Base-by-base conservation (phyloP, 257 asterid species). In the Leonotis leonurus region DNA sequence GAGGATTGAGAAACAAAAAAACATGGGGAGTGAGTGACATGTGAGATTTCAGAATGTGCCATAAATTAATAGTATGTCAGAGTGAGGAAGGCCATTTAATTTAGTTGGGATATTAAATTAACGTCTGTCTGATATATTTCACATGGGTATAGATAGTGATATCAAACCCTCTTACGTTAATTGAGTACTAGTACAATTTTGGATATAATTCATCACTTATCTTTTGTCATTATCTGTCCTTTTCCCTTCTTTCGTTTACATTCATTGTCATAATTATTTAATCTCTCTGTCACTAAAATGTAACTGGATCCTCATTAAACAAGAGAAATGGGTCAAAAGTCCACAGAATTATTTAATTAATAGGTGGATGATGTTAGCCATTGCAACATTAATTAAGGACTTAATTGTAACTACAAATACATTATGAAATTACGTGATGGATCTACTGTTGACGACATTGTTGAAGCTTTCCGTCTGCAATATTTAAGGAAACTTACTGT, bases 61-160 rank as follows among this genome's bases (percentile, higher is more conserved):
- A 21, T 39, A 39, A 41, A 39, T 61, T 33, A 54, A n/a, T n/a
- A n/a, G 3, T 24, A 37, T 46, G 52, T 57, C 64, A 37, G 64
- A 8, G 16, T 62, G 27, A 43, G 8, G 26, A 67, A 67, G 77
- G 68, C 73, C 62, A 44, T 43, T 51, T 48, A n/a, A n/a, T n/a
- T n/a, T 22, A 29, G n/a, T 26, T 11, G 69, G 53, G 33, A 62
- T 53, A 70, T 46, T 64, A 43, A 70, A n/a, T 46, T 64, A 43
- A 44, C n/a, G n/a, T n/a, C n/a, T 51, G 48, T 55, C 74, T 75
- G 84, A 56, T 26, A 65, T 49, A 41, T 51, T 60, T 70, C 93
- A 85, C 93, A 75, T 80, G 92, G 86, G 53, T n/a, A 56, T 61
- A 70, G 70, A 70, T n/a, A n/a, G 64, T 83, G 78, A 77, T n/a